These are phyloP conservation scores for Cyberlindnera mycetangii DNA, from an alignment of 805 yeast genomes.

Conservation along the genomic window DNA sequence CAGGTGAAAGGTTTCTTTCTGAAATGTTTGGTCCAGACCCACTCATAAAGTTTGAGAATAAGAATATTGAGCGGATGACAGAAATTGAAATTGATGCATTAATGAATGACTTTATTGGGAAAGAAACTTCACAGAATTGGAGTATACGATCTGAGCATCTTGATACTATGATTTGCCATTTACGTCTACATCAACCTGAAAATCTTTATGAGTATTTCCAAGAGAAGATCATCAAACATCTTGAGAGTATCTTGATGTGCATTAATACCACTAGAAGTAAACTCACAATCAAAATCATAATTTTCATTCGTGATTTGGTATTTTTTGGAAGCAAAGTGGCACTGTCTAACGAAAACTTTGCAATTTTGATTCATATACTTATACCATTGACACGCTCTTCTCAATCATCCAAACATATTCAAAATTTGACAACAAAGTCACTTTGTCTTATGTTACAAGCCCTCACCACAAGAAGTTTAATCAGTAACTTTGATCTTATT, in stretches of 20 bases:
- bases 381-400: slow-evolving; percentile 24
- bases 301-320: slow-evolving; percentile 25
- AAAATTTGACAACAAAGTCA: slow-evolving; percentile 20
- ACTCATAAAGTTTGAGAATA: slow-evolving; percentile 7
- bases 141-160: slow-evolving; percentile 12
- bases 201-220: slow-evolving; percentile 15
- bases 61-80: slow-evolving; percentile 7
- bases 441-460: slow-evolving; percentile 27
- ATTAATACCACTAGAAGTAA: slow-evolving; percentile 18
- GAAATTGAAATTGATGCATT: slow-evolving; percentile 12
- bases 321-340: slow-evolving; percentile 20
- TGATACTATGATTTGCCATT: slow-evolving; percentile 22
- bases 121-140: slow-evolving; percentile 27
- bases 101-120: slow-evolving; percentile 10
- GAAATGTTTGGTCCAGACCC: slow-evolving; percentile 24
- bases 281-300: slow-evolving; percentile 18
- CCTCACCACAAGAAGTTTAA: slow-evolving; percentile 18
- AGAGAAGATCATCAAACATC: slow-evolving; percentile 7
- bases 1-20: slow-evolving; percentile 18
- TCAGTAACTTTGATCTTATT: slow-evolving; percentile 17
- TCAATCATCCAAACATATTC: slow-evolving; percentile 15
- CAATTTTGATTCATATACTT: slow-evolving; percentile 19
- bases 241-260: slow-evolving; percentile 20
- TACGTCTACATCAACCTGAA: slow-evolving; percentile 19
- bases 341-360: slow-evolving; percentile 15